phyloP scores from a whole-genome alignment of 345 rosid genomes.

The Eutrema japonicum region DNA sequence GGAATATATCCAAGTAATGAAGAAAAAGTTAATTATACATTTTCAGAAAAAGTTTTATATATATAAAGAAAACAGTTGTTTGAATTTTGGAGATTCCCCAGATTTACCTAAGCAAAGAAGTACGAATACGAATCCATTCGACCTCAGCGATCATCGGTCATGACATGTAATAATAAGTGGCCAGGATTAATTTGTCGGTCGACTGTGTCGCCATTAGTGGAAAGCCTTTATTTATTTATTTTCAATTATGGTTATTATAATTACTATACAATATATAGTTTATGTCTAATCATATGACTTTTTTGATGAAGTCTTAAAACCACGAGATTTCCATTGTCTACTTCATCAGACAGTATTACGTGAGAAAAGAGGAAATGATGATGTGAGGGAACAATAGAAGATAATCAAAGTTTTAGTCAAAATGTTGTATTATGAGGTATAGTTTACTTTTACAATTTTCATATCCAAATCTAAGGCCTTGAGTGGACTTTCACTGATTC shows the following conservation, averaged over 20 bases:
- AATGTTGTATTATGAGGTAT: background rate
- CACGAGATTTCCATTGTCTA: too few species aligned
- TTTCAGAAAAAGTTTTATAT: too few species aligned
- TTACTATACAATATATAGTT: background rate
- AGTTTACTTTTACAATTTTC: background rate
- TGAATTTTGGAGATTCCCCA: conserved; percentile 31
- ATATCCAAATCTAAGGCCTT: background rate
- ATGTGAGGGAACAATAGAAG: background rate
- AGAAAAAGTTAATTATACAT: background rate
- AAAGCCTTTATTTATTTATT: conserved; percentile 1
- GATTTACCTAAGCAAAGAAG: conserved; percentile 17
- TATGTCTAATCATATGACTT: too few species aligned
- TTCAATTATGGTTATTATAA: background rate
- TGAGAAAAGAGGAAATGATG: too few species aligned
- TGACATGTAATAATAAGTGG: conserved; percentile 34
- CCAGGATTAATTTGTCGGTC: conserved; percentile 34
- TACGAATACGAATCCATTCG: conserved; percentile 28
- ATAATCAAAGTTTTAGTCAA: background rate
- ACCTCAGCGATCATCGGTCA: conserved; percentile 5
- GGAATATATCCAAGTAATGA: background rate
- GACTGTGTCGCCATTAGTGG: conserved; percentile 34
- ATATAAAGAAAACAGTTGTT: background rate
- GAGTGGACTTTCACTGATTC: background rate
- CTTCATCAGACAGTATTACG: too few species aligned
- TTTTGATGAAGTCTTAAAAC: too few species aligned